These are phyloP conservation scores for Amanita pseudoporphyria DNA, from an alignment of 768 basidiomycete genomes.

Conservation along the genomic window DNA sequence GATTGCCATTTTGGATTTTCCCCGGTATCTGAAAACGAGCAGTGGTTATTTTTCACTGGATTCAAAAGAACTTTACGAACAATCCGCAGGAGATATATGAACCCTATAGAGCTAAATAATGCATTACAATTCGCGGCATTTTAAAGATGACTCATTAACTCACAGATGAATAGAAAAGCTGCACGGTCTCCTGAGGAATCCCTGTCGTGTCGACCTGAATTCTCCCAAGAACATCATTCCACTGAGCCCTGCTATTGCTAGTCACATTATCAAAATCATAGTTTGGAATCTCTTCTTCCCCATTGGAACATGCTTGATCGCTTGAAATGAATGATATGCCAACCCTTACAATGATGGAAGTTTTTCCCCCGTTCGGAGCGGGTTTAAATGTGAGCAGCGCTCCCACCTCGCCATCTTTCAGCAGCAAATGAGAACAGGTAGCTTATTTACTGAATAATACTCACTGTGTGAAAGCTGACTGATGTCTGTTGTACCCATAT, in stretches of 20 bases:
- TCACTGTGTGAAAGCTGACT: slow-evolving; percentile 40
- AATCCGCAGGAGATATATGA: slow-evolving; percentile 57
- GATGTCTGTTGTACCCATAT: slow-evolving; percentile 33
- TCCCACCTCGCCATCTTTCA: slow-evolving; percentile 26
- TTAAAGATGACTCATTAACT: slow-evolving; percentile 9
- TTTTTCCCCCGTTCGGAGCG: slow-evolving; percentile 22
- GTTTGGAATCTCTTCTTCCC: slow-evolving; percentile 48
- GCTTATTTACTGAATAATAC: slow-evolving; percentile 4
- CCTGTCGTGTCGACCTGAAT: slow-evolving; percentile 41
- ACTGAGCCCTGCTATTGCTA: slow-evolving; percentile 31
- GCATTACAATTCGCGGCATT: background rate
- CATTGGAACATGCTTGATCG: slow-evolving; percentile 51
- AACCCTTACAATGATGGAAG: slow-evolving; percentile 45
- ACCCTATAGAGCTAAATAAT: slow-evolving; percentile 43
- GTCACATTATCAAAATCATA: slow-evolving; percentile 45
- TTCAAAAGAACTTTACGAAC: slow-evolving; percentile 23
- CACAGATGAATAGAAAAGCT: slow-evolving; percentile 52
- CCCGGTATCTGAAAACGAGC: slow-evolving; percentile 35
- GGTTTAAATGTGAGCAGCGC: slow-evolving; percentile 43
- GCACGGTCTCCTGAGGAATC: slow-evolving; percentile 38
- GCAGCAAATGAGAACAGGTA: background rate
- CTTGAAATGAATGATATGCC: slow-evolving; percentile 59
- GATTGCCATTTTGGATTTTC: slow-evolving; percentile 61
- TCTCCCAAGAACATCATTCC: slow-evolving; percentile 50
- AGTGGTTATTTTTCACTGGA: background rate